Evolutionary conservation across 2,329 filamentous ascomycete species (phyloP), one percentile per base, ranked within the genome.

Genomic region (Botryosphaeria dothidea): DNA sequence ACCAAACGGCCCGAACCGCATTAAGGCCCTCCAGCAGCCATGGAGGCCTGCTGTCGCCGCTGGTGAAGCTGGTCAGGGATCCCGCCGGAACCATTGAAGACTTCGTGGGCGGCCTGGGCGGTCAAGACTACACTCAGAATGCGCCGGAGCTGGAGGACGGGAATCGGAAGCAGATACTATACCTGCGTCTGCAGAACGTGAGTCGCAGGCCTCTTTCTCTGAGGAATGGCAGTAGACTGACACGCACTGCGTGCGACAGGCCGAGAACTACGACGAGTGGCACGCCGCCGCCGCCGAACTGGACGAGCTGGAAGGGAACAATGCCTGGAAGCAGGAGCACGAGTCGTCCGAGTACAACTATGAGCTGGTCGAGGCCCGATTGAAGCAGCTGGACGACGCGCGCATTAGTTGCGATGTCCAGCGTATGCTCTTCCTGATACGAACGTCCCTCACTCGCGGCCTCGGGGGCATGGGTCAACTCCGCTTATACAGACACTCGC

Each of bases 391-490:
- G 66, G 90, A 96, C 69, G 84, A 90, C 11, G 93, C 92, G 17
- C 86, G 91, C 4, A 81, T 84, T 11, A 88, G 84, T 68, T 87
- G 88, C 69, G 92, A 97, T 76, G 84, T 92, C 63, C 85, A 84
- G 67, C 83, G 84, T 64, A 95, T 97, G 90, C 84, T 95, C 72
- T 89, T 92, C 72, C 83, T 95, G 41, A 84, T 97, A 41, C 88
- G 93, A 29, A 96, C 92, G 0, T 85, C 91, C 1, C 79, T 97
- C 56, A 92, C 90, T 43, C 88, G 93, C 49, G 89, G 93, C 70
- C 81, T 97, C 9, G 93, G 92, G 7, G 91, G 90, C 60, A 96
- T 97, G 90, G 92, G 91, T 67, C 91, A 93, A 72, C 84, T 90
- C 46, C 85, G 88, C 61, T 83, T 97, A 1, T 97, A 97, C 79